Conservation (phyloP, 2,329 filamentous ascomycete genomes). For the Didymella arachidicola region DNA sequence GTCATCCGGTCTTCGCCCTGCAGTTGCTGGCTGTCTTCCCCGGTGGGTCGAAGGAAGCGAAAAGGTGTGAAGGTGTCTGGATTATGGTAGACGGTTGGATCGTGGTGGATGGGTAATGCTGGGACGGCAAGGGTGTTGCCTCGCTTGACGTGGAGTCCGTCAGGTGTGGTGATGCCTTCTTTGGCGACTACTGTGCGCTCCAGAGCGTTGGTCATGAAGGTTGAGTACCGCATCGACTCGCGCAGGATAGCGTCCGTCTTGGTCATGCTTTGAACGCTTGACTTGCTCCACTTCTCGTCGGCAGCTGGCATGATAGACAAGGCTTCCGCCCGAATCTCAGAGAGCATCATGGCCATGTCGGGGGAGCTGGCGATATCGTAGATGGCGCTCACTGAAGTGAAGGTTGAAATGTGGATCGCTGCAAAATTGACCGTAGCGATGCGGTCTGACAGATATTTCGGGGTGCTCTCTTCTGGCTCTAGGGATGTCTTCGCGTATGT, state of each 20-base stretch:
- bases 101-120: not conserved
- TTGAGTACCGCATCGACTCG: slow-evolving; percentile 5
- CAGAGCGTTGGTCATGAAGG: slow-evolving; percentile 1
- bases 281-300: slow-evolving; percentile 7
- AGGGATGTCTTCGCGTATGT: slow-evolving; percentile 1
- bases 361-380: slow-evolving; percentile 7
- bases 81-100: not conserved
- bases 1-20: not conserved
- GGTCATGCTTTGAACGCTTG: slow-evolving; percentile 1
- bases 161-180: not conserved
- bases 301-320: not conserved
- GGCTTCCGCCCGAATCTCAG: not conserved
- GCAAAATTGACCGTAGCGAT: slow-evolving; percentile 7
- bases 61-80: not conserved
- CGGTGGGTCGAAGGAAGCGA: not conserved
- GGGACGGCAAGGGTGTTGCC: not conserved
- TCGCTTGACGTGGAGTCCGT: slow-evolving; percentile 1
- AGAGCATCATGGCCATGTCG: not conserved
- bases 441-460: slow-evolving; percentile 1
- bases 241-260: slow-evolving; percentile 3
- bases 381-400: slow-evolving; percentile 3
- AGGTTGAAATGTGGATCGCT: slow-evolving; percentile 3
- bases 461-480: slow-evolving; percentile 5
- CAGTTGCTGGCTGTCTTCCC: not conserved
- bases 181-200: not conserved